Base-by-base conservation (phyloP, 2,329 filamentous ascomycete species). In the Ilyonectria mors-panacis region DNA sequence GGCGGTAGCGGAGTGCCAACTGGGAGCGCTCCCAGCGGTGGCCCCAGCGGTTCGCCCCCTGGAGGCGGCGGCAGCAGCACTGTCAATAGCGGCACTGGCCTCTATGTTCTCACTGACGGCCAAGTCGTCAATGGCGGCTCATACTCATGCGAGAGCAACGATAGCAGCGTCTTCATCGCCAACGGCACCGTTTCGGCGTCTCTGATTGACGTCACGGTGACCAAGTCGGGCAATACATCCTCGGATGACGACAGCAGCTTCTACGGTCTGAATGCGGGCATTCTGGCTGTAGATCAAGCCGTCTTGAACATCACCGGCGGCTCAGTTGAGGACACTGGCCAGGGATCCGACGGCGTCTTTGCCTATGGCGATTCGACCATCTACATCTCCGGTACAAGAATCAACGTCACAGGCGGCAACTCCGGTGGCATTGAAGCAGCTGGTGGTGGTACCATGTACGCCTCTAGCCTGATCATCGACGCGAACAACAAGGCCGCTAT, bases 361-460 rank as follows among this genome's bases (percentile, higher is more conserved):
- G 62, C 66, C 13, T 68, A 68, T 7, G 66, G 58, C 6, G 55
- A 68, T n/a, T 21, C 66, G 4, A 66, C 63, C 12, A 68, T 68
- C 26, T 62, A 66, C 15, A 66, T 68, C 28, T 42, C 15, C 33
- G 66, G 62, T 35, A 68, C 66, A 7, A 66, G 58, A 28, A 65
- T 66, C 19, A 66, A 66, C 9, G 66, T 68, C 12, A 45, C 50
- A 1, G 62, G 62, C 1, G 66, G 63, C 17, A 68, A 66, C 63
- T 68, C 66, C 0, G 66, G 66, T 2, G 66, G 66, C 3, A 66
- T 68, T 33, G 66, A 68, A n/a, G 66, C 61, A 45, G 58, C 66
- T 35, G 66, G 63, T 4, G 66, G 66, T 4, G 66, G 66, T 4
- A 53, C 39, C 57, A 50, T 67, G 65, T 62, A 67, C n/a, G 66